Evolutionary conservation across 2,329 filamentous ascomycete species (phyloP), one percentile per base, ranked within the genome.

Genomic region (Neofusicoccum parvum): DNA sequence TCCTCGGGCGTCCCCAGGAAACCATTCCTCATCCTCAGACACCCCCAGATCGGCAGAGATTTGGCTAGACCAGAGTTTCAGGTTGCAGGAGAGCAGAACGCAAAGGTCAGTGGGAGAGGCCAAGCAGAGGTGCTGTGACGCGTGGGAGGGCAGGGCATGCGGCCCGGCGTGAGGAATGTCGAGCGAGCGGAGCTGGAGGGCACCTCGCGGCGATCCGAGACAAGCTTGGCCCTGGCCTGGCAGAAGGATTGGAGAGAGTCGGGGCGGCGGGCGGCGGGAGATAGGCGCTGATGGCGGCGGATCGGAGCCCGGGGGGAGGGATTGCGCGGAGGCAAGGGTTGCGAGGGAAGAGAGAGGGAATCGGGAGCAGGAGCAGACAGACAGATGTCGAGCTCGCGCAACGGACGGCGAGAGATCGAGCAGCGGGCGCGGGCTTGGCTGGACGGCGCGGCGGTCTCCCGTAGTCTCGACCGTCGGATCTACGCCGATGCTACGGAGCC

Each of bases 1-100:
- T 74, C 72, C 60, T 68, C 68, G 67, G 71, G 73, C 39, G 69
- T 66, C 56, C 68, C 67, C 64, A 68, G 67, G 59, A 69, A 71
- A 65, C 70, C 66, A 67, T 72, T 70, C 68, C 69, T 72, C 75
- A 76, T 76, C 53, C 64, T 65, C 64, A 37, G 37, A 60, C 54
- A 50, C 27, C 56, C 12, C 56, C 56, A 60, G 43, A 48, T 17
- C 27, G 41, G 56, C 43, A 48, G 43, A 11, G 48, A 17, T 17
- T 32, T 23, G 20, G 17, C 43, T 48, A 49, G 7, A 37, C 56
- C 56, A 34, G 32, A 14, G n/a, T 20, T 11, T 27, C 43, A 37
- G 23, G 41, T 10, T 23, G 43, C 56, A 34, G 27, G 14, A 46
- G 12, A 27, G 27, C 56, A 46, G 23, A 3, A 3, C 10, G 56